phyloP scores from a whole-genome alignment of 768 basidiomycete species.

The Tylopilus vinaceipallidus region DNA sequence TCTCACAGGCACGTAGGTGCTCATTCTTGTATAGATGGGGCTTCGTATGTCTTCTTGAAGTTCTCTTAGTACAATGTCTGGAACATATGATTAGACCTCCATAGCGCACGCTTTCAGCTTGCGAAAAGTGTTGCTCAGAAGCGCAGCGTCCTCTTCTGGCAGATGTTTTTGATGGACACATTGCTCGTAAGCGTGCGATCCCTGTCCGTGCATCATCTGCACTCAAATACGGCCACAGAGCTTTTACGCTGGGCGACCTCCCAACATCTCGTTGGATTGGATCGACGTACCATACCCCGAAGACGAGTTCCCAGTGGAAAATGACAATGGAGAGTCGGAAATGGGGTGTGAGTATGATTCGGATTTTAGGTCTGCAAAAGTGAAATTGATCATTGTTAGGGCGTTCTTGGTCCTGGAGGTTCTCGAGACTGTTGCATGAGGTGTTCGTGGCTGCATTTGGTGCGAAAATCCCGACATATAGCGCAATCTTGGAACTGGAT shows the following conservation, averaged over 20 bases:
- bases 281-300: conserved; percentile 57
- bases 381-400: conserved; percentile 34
- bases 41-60: conserved; percentile 40
- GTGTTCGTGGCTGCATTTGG: conserved; percentile 53
- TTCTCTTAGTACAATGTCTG: background rate
- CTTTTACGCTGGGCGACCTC: conserved; percentile 59
- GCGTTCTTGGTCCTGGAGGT: conserved; percentile 55
- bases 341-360: conserved; percentile 40
- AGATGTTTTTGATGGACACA: conserved; percentile 61
- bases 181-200: conserved; percentile 45
- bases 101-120: conserved; percentile 60
- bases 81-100: conserved; percentile 44
- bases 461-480: conserved; percentile 50
- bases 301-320: conserved; percentile 37
- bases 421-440: conserved; percentile 48
- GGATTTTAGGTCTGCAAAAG: background rate
- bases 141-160: conserved; percentile 64
- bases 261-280: conserved; percentile 49
- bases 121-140: conserved; percentile 41
- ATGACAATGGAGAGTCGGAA: conserved; percentile 35
- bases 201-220: background rate
- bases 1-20: background rate
- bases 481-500: conserved; percentile 55
- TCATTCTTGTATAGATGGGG: conserved; percentile 42
- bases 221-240: conserved; percentile 39